Evolutionary conservation across 495 filamentous ascomycete species (phyloP).

Genomic region (Talaromyces thailandensis): DNA sequence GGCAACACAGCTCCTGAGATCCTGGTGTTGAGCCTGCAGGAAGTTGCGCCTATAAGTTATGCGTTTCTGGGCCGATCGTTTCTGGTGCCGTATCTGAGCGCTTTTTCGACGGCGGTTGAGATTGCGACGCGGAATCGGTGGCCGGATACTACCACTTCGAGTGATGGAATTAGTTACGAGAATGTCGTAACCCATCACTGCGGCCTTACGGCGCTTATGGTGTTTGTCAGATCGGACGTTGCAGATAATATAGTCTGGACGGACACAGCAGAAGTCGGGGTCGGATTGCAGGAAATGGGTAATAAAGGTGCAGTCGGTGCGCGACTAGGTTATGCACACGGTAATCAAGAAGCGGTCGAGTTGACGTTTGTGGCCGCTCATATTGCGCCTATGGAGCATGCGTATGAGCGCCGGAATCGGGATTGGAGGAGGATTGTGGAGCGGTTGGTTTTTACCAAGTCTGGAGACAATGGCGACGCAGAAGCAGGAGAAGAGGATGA

Average conservation of each 20-base stretch:
- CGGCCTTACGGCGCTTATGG: conserved; percentile 82
- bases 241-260: conserved; percentile 45
- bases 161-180: conserved; percentile 28
- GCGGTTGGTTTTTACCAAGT: conserved; percentile 56
- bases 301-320: conserved; percentile 91
- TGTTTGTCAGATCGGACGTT: conserved; percentile 58
- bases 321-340: conserved; percentile 47
- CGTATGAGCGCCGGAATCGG: conserved; percentile 58
- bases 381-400: conserved; percentile 75
- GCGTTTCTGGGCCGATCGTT: conserved; percentile 81
- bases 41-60: conserved; percentile 75
- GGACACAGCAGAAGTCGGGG: conserved; percentile 65
- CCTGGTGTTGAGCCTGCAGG: conserved; percentile 74
- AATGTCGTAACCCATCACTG: conserved; percentile 55
- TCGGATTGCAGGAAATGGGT: conserved; percentile 78
- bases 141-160: background rate
- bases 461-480: background rate
- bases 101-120: conserved; percentile 58
- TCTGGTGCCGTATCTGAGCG: conserved; percentile 64
- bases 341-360: conserved; percentile 36
- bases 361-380: conserved; percentile 86
- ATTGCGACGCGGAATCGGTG: conserved; percentile 45
- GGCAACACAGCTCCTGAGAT: conserved; percentile 47
- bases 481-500: conserved; percentile 18
- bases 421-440: conserved; percentile 81